These are phyloP conservation scores for Psophocarpus tetragonolobus DNA, from an alignment of 306 rosid genomes.

Conservation along the genomic window DNA sequence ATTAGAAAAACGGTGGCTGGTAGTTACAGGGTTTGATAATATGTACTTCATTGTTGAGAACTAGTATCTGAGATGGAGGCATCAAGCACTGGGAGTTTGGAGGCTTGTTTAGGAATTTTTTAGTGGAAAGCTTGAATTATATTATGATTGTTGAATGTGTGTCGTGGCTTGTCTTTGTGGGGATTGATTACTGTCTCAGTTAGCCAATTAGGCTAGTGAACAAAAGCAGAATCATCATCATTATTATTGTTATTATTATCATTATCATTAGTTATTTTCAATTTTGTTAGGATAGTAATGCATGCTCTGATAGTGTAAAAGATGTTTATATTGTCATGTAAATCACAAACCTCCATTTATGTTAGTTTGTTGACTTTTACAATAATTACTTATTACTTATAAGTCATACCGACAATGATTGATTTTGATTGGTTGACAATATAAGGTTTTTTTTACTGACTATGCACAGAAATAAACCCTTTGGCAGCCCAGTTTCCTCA, in stretches of 20 bases:
- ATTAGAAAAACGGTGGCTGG: background rate
- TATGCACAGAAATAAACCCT: background rate
- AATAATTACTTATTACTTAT: background rate
- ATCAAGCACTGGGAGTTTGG: background rate
- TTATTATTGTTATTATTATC: background rate
- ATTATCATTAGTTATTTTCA: background rate
- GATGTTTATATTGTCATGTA: background rate
- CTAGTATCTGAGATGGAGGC: background rate
- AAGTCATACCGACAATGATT: background rate
- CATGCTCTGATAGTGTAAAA: background rate
- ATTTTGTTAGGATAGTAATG: background rate
- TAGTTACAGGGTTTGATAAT: constrained; percentile 1
- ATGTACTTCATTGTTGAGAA: constrained; percentile 9
- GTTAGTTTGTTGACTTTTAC: background rate
- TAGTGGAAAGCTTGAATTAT: background rate
- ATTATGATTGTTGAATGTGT: background rate
- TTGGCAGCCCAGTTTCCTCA: background rate
- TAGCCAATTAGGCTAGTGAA: background rate
- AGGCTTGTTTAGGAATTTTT: background rate
- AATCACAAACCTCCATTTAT: background rate
- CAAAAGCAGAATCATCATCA: background rate
- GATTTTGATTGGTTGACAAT: background rate
- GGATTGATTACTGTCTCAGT: background rate
- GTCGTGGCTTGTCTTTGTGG: background rate
- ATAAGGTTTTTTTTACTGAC: background rate